Conservation (phyloP, 1,284 basidiomycete species). For the Microbotryum lychnidis-dioicae region DNA sequence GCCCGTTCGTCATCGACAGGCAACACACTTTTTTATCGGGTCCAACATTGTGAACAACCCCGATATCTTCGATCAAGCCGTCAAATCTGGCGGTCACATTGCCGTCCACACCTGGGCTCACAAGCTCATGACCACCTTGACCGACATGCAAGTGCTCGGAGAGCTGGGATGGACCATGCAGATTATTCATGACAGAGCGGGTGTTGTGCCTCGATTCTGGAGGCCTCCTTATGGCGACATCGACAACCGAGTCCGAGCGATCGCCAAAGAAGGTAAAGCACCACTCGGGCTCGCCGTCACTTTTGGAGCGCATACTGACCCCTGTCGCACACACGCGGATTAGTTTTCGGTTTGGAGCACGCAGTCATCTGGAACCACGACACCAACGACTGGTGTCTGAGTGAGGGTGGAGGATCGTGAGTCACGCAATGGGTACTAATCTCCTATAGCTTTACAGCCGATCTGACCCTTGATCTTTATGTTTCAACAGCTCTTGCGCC, state of each 20-base stretch:
- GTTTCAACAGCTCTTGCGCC: neutral
- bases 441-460: neutral
- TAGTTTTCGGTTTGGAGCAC: slow-evolving; percentile 47
- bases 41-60: slow-evolving; percentile 56
- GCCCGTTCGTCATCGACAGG: slow-evolving; percentile 22
- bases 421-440: too few relatives aligned
- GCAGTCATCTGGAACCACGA: slow-evolving; percentile 72
- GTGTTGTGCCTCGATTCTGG: slow-evolving; percentile 11
- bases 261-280: slow-evolving; percentile 15
- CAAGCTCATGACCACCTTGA: slow-evolving; percentile 64
- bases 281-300: neutral
- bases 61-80: slow-evolving; percentile 36
- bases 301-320: neutral
- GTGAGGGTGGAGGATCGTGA: neutral
- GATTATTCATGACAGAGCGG: slow-evolving; percentile 57
- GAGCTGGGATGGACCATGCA: slow-evolving; percentile 77
- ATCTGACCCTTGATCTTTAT: neutral
- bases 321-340: slow-evolving; percentile 31
- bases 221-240: slow-evolving; percentile 64
- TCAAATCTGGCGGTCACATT: slow-evolving; percentile 23
- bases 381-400: slow-evolving; percentile 28
- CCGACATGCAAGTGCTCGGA: slow-evolving; percentile 59
- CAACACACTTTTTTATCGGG: slow-evolving; percentile 79
- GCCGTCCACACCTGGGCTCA: slow-evolving; percentile 55
- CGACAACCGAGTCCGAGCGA: slow-evolving; percentile 45